Evolutionary conservation across 2,329 filamentous ascomycete genomes (phyloP), one percentile per base, ranked within the genome.

Genomic region (Colletotrichum nymphaeae): DNA sequence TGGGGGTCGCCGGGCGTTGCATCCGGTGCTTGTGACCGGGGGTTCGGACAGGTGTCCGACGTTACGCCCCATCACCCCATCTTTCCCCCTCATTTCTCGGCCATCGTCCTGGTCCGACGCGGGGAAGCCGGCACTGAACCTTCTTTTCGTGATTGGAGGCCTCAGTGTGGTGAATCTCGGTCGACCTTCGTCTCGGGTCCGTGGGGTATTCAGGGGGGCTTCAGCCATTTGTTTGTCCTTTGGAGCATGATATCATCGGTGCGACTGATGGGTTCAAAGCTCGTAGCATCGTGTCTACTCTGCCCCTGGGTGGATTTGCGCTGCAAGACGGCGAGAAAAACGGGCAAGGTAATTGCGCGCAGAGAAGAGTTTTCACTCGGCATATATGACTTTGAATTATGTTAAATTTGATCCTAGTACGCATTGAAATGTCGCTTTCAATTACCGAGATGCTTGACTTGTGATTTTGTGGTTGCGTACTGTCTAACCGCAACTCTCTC

Each of bases 31-130:
- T 32, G 42, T 19, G 32, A 28, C 63, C 49, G n/a, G 46, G 57
- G 30, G 37, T 46, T 32, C 59, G 70, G 66, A 28, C 24, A 52
- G 32, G n/a, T 65, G 66, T 46, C 71, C 56, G 67, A 57, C 52
- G 52, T 52, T 28, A 46, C 53, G 52, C 26, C 19, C 30, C 37
- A 32, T 37, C 4, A 49, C 42, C 19, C 42, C 42, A 49, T 49
- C 42, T 49, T 22, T 62, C 28, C 71, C 71, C 71, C 70, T 73
- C 70, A 65, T 22, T 70, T 22, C 60, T 62, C 67, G 66, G 60
- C 49, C 70, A 73, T 69, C 46, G 55, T 72, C 69, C 53, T 59
- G n/a, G 19, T 11, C 55, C n/a, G 56, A 67, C 42, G 70, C 56
- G 70, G 67, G 67, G 60, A 62, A 49, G 35, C 32, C 60, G 62